Evolutionary conservation across 768 basidiomycete genomes (phyloP).

Genomic region (Calocera viscosa): DNA sequence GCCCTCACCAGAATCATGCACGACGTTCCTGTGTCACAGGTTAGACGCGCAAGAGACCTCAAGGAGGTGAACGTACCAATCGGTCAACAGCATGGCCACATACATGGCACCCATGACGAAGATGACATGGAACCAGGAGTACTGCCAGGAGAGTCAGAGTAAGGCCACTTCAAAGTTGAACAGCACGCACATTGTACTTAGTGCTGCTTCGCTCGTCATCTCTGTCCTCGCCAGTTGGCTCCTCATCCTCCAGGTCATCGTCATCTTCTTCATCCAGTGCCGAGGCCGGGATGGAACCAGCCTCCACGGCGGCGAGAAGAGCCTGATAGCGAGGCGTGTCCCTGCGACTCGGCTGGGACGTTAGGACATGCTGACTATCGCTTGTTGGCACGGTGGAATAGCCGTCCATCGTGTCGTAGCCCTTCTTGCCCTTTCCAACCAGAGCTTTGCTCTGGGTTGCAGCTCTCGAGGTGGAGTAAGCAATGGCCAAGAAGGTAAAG

Average conservation of each 20-base stretch:
- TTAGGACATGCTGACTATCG: constrained; percentile 55
- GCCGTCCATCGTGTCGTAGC: constrained; percentile 31
- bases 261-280: constrained; percentile 63
- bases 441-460: constrained; percentile 91
- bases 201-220: constrained; percentile 93
- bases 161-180: not conserved
- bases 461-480: constrained; percentile 90
- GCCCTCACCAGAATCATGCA: constrained; percentile 23
- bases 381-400: constrained; percentile 49
- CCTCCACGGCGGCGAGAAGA: constrained; percentile 86
- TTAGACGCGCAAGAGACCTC: not conserved
- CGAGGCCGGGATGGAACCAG: constrained; percentile 92
- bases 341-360: constrained; percentile 66
- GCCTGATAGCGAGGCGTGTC: constrained; percentile 90
- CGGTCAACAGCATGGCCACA: constrained; percentile 89
- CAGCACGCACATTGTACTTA: constrained; percentile 72
- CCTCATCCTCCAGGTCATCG: constrained; percentile 47
- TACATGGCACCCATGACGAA: constrained; percentile 96
- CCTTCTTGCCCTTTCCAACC: constrained; percentile 52
- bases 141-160: constrained; percentile 37
- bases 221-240: constrained; percentile 51
- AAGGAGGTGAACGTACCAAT: constrained; percentile 57
- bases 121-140: constrained; percentile 98
- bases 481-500: constrained; percentile 96
- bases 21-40: constrained; percentile 25